These are phyloP conservation scores for Rubroshorea leprosula DNA, from an alignment of 345 rosid genomes.

Conservation along the genomic window DNA sequence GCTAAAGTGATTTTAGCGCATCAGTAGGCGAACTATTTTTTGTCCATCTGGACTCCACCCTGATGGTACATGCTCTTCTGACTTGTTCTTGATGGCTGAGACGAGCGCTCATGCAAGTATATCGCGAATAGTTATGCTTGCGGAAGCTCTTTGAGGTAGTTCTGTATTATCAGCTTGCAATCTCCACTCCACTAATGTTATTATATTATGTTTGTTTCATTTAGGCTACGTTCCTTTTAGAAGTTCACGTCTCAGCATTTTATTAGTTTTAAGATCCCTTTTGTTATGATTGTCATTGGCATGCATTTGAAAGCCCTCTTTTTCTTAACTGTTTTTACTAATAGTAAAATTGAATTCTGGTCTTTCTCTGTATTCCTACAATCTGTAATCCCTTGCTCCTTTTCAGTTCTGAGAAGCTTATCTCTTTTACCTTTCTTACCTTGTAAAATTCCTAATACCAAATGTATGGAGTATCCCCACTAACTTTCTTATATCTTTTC, in stretches of 20 bases:
- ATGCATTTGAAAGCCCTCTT: neutral
- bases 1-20: no score
- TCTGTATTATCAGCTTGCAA: slow-evolving; percentile 9
- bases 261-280: neutral
- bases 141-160: slow-evolving; percentile 78
- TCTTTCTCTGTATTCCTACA: no score
- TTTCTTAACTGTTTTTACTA: neutral
- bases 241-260: neutral
- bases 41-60: slow-evolving; percentile 68
- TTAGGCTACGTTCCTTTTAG: neutral
- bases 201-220: neutral
- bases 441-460: neutral
- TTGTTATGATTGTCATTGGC: neutral
- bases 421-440: neutral
- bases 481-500: no score
- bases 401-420: neutral
- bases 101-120: slow-evolving; percentile 52
- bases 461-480: no score
- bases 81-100: slow-evolving; percentile 34
- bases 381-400: no score
- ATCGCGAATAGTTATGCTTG: slow-evolving; percentile 72
- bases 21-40: slow-evolving; percentile 23
- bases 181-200: neutral
- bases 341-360: no score
- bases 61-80: slow-evolving; percentile 61